Base-by-base conservation (phyloP, 352 stramenopile species). In the Phytopythium sindhum region DNA sequence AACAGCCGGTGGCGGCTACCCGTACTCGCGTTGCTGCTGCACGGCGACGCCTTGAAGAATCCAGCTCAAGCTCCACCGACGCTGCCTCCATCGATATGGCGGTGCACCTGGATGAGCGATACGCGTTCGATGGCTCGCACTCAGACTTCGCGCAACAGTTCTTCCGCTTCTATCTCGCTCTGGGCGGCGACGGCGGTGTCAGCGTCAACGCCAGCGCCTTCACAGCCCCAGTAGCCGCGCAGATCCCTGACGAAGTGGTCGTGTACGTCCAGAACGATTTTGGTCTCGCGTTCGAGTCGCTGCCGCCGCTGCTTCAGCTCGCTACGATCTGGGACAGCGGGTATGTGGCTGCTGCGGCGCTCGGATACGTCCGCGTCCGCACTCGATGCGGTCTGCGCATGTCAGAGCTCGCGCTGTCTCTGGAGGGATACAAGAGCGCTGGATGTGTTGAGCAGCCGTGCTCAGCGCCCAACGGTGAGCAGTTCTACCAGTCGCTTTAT, bases 81-180 rank as follows among this genome's bases (percentile, higher is more conserved):
- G n/a, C n/a, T n/a, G n/a, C n/a, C n/a, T n/a, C n/a, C 41, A 17
- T 24, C 26, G 9, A 60, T 41, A 41, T 41, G 28, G 68, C 37
- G 29, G 48, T 86, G 48, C 66, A 73, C 15, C 35, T 83, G n/a
- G 66, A 76, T 28, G 70, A 83, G n/a, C 55, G 65, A 51, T 83
- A 81, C 58, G 29, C 60, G 50, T 80, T 84, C 48, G 74, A 87
- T 52, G 75, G 74, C 33, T 69, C 67, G 8, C 74, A 81, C 53
- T 79, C 78, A 5, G 75, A 87, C 60, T 80, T 81, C n/a, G 73
- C 74, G 15, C 71, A 84, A 54, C 78, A 87, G 47, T 85, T 81
- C 61, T 85, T 80, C 54, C 68, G 69, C 47, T 68, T 77, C 41
- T 81, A 75, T 61, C 42, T 84, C 14, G 64, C 67, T 28, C 14